These are phyloP conservation scores for Blumeriella jaapii DNA, from an alignment of 2,329 filamentous ascomycete genomes.

Conservation along the genomic window DNA sequence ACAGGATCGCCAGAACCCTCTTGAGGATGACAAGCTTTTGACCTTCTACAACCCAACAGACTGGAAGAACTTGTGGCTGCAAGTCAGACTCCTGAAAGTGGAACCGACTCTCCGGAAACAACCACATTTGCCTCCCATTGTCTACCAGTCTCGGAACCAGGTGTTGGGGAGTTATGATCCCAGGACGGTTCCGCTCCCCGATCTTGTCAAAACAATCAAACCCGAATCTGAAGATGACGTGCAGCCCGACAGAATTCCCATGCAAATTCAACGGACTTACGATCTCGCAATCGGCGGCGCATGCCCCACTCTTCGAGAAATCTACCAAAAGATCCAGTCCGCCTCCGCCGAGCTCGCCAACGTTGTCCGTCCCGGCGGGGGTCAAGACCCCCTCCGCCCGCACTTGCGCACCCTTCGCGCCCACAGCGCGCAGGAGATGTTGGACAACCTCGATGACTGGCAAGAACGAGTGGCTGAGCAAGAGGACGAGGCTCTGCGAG, in stretches of 20 bases:
- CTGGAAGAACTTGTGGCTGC: conserved; percentile 1
- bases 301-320: conserved; percentile 4
- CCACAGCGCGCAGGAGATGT: conserved; percentile 3
- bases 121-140: not conserved
- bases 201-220: not conserved
- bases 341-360: not conserved
- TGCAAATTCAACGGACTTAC: conserved; percentile 1
- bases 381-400: not conserved
- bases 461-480: too few relatives aligned
- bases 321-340: not conserved
- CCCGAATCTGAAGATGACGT: not conserved
- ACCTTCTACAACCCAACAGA: not conserved
- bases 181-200: not conserved
- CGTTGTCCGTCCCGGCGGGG: not conserved
- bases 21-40: conserved; percentile 3
- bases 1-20: not conserved
- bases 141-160: not conserved
- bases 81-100: not conserved
- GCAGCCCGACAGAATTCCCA: not conserved
- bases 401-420: not conserved
- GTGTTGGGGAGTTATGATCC: not conserved
- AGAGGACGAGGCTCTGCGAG: too few relatives aligned
- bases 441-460: conserved; percentile 6
- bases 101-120: not conserved
- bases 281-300: conserved; percentile 1